A percentile compares a stretch with the other conserved stretches of the same genome.
phyloP scores from a whole-genome alignment of 1,284 basidiomycete genomes.

The Rhodotorula sp. region DNA sequence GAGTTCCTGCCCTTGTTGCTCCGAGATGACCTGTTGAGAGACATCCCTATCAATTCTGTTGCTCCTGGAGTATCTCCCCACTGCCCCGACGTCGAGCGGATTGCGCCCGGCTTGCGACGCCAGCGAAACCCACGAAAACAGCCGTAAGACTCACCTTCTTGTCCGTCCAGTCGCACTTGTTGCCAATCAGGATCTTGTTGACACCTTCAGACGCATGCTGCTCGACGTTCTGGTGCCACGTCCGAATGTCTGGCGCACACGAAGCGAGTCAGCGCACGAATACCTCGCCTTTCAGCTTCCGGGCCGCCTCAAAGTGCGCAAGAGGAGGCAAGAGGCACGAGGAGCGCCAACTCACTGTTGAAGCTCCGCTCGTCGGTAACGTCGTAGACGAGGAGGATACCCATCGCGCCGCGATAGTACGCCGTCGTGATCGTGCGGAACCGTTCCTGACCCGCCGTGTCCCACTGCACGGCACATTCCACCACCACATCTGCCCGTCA shows the following conservation, averaged over 20 bases:
- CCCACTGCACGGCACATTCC: slow-evolving; percentile 64
- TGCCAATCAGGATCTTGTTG: slow-evolving; percentile 98
- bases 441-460: slow-evolving; percentile 98
- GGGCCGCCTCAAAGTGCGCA: neutral
- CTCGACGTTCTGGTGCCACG: slow-evolving; percentile 98
- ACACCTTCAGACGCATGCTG: slow-evolving; percentile 98
- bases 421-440: slow-evolving; percentile 99
- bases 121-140: neutral
- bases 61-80: no score
- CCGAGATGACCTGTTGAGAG: slow-evolving; percentile 63
- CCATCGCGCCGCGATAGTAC: slow-evolving; percentile 99
- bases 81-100: no score
- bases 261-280: neutral
- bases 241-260: slow-evolving; percentile 76
- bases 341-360: slow-evolving; percentile 66
- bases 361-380: slow-evolving; percentile 98
- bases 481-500: no score
- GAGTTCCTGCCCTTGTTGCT: slow-evolving; percentile 67
- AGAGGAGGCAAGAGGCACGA: neutral
- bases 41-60: no score
- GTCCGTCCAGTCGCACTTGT: slow-evolving; percentile 99
- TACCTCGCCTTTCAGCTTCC: neutral
- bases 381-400: slow-evolving; percentile 96
- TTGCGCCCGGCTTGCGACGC: no score
- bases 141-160: slow-evolving; percentile 60